Conservation (phyloP, 139 green algal genomes). For the Haematococcus sp. region DNA sequence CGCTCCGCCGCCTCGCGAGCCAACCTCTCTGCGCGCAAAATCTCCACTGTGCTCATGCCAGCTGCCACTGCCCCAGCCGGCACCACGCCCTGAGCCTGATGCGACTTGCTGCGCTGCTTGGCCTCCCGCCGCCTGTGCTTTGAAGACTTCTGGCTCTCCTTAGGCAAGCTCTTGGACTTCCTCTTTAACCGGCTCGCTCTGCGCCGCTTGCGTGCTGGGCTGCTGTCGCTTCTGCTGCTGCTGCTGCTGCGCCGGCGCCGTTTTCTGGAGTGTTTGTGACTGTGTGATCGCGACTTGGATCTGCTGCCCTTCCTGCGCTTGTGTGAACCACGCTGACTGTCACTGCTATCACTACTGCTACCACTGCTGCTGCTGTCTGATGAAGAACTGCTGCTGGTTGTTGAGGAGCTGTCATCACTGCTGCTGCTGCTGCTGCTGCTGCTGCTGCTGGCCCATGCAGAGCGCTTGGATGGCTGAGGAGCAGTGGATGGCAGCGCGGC, state of each 20-base stretch:
- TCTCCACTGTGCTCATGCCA: conserved; percentile 18
- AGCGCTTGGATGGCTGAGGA: not conserved
- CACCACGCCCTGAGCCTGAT: not conserved
- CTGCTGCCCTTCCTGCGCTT: not conserved
- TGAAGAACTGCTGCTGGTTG: not conserved
- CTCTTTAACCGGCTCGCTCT: too few relatives aligned
- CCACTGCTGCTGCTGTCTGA: conserved; percentile 13
- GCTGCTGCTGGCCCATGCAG: not conserved
- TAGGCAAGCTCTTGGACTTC: too few relatives aligned
- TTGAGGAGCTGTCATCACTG: not conserved
- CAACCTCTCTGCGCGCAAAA: conserved; percentile 54
- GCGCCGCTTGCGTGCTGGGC: too few relatives aligned
- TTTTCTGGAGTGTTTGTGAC: not conserved
- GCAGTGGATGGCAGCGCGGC: too few relatives aligned
- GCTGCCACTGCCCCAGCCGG: not conserved
- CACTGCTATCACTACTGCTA: conserved; percentile 12
- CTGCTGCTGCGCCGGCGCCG: not conserved
- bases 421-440: conserved; percentile 7
- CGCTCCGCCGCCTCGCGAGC: conserved; percentile 45
- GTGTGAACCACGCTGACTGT: not conserved
- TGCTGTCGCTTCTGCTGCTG: too few relatives aligned
- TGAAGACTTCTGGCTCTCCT: too few relatives aligned
- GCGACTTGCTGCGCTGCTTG: not conserved
- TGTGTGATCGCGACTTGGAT: not conserved
- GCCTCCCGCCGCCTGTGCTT: too few relatives aligned